Percentiles rank a stretch among this genome's conserved stretches.
phyloP scores from a whole-genome alignment of 208 protist genomes.

The Acanthamoeba quina region DNA sequence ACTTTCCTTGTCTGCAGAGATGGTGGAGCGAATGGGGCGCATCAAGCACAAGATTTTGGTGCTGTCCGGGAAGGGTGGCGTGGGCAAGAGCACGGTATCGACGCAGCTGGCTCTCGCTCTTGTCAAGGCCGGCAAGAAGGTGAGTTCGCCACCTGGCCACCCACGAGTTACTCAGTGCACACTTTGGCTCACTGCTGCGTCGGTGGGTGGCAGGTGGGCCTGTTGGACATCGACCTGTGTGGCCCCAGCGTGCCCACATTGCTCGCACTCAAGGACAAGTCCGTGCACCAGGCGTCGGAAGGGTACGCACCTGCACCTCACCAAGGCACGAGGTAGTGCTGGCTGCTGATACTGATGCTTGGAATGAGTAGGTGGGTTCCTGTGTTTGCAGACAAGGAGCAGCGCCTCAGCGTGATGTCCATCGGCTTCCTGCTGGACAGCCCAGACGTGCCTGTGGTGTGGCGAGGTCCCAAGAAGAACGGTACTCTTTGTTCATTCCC shows the following conservation, averaged over 20 bases:
- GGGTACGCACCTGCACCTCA: neutral
- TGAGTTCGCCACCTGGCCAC: neutral
- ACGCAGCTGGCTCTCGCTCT: slow-evolving; percentile 35
- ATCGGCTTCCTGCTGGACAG: slow-evolving; percentile 97
- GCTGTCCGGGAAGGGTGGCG: slow-evolving; percentile 47
- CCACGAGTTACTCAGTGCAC: neutral
- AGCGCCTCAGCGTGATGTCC: slow-evolving; percentile 98
- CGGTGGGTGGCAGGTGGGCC: slow-evolving; percentile 92
- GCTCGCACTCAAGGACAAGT: slow-evolving; percentile 94
- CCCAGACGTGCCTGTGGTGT: slow-evolving; percentile 98
- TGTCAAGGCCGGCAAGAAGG: neutral
- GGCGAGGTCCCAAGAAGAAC: slow-evolving; percentile 97
- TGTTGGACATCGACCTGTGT: slow-evolving; percentile 99
- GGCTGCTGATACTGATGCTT: slow-evolving; percentile 71
- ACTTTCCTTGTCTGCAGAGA: neutral
- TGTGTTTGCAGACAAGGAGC: slow-evolving; percentile 96
- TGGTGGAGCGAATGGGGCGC: neutral
- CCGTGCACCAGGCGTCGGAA: neutral
- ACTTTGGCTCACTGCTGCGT: neutral
- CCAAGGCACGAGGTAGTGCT: neutral
- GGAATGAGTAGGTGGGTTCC: slow-evolving; percentile 75
- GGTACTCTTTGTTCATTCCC: slow-evolving; percentile 41
- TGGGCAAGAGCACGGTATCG: slow-evolving; percentile 49
- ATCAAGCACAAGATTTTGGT: slow-evolving; percentile 51
- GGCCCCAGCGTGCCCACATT: slow-evolving; percentile 97